A percentile compares a stretch with the other conserved stretches of the same genome.
Conservation (phyloP, 2,329 filamentous ascomycete genomes). For the Alternaria brassicae region DNA sequence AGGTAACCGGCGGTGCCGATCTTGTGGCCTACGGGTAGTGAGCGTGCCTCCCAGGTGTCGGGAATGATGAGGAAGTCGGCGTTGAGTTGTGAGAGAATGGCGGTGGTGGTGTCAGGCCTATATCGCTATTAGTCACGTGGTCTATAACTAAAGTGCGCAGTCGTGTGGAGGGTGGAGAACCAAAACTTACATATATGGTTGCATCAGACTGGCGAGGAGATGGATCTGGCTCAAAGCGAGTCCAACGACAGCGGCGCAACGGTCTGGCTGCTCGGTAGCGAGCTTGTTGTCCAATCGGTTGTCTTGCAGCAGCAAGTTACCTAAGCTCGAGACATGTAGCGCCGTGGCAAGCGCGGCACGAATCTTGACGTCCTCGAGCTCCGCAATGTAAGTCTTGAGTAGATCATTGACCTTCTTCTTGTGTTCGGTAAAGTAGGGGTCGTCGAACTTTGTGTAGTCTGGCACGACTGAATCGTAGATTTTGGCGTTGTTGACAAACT, state of each 20-base stretch:
- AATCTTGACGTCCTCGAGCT: slow-evolving; percentile 75
- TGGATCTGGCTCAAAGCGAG: slow-evolving; percentile 85
- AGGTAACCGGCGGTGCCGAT: slow-evolving; percentile 82
- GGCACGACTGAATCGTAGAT: slow-evolving; percentile 72
- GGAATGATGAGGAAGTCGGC: slow-evolving; percentile 65
- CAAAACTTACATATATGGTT: slow-evolving; percentile 73
- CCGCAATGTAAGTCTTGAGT: slow-evolving; percentile 70
- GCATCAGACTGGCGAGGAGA: slow-evolving; percentile 78
- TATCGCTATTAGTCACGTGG: slow-evolving; percentile 12
- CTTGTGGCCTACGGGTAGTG: slow-evolving; percentile 70
- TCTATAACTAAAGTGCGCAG: neutral
- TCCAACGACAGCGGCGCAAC: slow-evolving; percentile 70
- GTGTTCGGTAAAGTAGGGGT: slow-evolving; percentile 52
- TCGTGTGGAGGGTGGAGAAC: neutral
- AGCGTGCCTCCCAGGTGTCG: slow-evolving; percentile 48
- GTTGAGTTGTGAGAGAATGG: slow-evolving; percentile 80
- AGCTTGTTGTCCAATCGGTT: slow-evolving; percentile 67
- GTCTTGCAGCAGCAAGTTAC: slow-evolving; percentile 66
- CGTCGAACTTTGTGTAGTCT: slow-evolving; percentile 65
- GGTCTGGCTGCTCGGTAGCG: slow-evolving; percentile 65
- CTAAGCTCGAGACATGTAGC: slow-evolving; percentile 69
- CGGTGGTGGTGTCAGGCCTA: slow-evolving; percentile 57
- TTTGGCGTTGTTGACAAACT: slow-evolving; percentile 77
- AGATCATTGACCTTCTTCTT: slow-evolving; percentile 69
- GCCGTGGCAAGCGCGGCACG: slow-evolving; percentile 70